These are phyloP conservation scores for Ascochyta lentis DNA, from an alignment of 2,329 filamentous ascomycete genomes.

Conservation along the genomic window DNA sequence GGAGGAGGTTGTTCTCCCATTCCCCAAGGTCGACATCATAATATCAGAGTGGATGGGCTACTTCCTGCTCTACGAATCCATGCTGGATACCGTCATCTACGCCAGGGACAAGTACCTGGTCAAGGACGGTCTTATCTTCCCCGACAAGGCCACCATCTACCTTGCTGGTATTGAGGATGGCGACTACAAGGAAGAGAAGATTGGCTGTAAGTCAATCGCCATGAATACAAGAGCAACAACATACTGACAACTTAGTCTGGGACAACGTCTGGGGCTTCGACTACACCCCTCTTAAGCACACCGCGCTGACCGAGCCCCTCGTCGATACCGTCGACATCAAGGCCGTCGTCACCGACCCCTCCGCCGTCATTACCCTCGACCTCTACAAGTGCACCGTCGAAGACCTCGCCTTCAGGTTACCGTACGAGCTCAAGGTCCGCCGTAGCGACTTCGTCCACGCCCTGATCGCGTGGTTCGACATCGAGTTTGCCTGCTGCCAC, in stretches of 20 bases:
- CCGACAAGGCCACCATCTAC: conserved; percentile 98
- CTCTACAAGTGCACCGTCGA: conserved; percentile 85
- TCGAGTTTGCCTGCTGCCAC: conserved; percentile 97
- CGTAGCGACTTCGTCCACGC: conserved; percentile 96
- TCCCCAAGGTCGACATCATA: conserved; percentile 97
- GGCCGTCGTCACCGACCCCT: conserved; percentile 92
- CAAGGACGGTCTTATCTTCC: conserved; percentile 92
- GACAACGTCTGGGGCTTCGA: conserved; percentile 99
- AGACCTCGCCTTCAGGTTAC: conserved; percentile 83
- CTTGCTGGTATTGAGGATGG: conserved; percentile 97
- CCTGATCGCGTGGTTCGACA: conserved; percentile 98
- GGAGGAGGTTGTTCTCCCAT: conserved; percentile 95
- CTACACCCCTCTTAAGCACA: conserved; percentile 91
- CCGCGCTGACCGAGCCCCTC: conserved; percentile 91
- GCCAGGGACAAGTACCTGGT: conserved; percentile 90
- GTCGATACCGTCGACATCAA: conserved; percentile 98
- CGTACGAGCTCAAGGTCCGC: conserved; percentile 77
- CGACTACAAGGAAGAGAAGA: conserved; percentile 99
- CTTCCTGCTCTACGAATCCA: conserved; percentile 97
- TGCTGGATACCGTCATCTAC: conserved; percentile 98
- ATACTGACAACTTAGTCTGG: conserved; percentile 72
- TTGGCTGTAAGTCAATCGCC: conserved; percentile 73
- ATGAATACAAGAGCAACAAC: background rate
- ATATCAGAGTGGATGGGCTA: conserved; percentile 99
- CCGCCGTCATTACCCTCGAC: conserved; percentile 83